These are phyloP conservation scores for Colletotrichum camelliae DNA, from an alignment of 2,329 filamentous ascomycete species.

Conservation along the genomic window DNA sequence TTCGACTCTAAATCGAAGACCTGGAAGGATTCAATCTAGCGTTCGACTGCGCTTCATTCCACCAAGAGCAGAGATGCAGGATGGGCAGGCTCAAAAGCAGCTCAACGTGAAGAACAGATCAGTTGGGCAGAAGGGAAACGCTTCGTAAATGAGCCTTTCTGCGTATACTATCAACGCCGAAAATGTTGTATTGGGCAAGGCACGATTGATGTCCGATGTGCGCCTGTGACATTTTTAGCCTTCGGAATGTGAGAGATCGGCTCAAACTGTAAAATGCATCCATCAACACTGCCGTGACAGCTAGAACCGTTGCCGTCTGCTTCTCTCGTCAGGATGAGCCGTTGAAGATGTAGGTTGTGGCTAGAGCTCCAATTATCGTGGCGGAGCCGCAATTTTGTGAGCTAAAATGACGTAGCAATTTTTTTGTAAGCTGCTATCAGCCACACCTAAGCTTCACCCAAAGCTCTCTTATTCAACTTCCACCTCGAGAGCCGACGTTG, in stretches of 20 bases:
- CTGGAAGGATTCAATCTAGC: not conserved
- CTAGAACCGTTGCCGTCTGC: not conserved
- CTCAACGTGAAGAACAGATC: not conserved
- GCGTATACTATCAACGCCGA: not conserved
- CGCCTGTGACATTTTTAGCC: not conserved
- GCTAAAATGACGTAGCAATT: constrained; percentile 20
- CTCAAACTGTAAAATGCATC: not conserved
- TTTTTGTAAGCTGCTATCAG: not conserved
- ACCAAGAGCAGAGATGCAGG: not conserved
- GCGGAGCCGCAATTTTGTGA: constrained; percentile 15
- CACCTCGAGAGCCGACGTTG: not conserved
- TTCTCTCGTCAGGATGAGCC: not conserved
- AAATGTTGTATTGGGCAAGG: not conserved
- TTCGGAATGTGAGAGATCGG: not conserved
- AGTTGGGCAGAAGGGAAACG: not conserved
- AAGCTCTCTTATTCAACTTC: not conserved
- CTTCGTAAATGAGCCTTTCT: not conserved
- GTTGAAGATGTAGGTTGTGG: not conserved
- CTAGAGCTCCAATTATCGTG: constrained; percentile 1
- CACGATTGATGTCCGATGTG: not conserved
- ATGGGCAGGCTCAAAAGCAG: not conserved
- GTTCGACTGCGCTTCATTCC: not conserved
- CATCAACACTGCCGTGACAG: not conserved
- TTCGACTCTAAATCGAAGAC: not conserved
- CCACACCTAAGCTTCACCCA: constrained; percentile 2